These are phyloP conservation scores for Sclerotinia trifoliorum DNA, from an alignment of 2,329 filamentous ascomycete species.

Conservation along the genomic window DNA sequence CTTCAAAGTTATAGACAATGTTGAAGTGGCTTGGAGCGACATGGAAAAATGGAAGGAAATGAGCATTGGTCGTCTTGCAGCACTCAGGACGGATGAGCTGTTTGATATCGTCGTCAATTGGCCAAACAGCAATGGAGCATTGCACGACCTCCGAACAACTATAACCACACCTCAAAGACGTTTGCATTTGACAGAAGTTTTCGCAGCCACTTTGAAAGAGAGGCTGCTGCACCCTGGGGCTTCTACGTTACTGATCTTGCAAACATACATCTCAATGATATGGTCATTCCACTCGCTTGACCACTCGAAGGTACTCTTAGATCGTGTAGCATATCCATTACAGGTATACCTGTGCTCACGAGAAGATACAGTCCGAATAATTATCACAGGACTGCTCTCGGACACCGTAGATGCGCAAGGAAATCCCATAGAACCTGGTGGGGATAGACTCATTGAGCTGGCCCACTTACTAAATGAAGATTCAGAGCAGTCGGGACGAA, in stretches of 20 bases:
- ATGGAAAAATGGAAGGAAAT: slow-evolving; percentile 70
- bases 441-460: slow-evolving; percentile 62
- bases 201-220: slow-evolving; percentile 62
- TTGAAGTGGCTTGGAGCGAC: slow-evolving; percentile 51
- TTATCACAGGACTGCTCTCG: slow-evolving; percentile 71
- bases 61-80: slow-evolving; percentile 65
- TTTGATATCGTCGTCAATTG: slow-evolving; percentile 78
- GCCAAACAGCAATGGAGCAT: slow-evolving; percentile 68
- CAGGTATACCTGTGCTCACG: slow-evolving; percentile 74
- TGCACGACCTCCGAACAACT: slow-evolving; percentile 71
- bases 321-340: slow-evolving; percentile 69
- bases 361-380: slow-evolving; percentile 74
- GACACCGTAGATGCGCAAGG: slow-evolving; percentile 50
- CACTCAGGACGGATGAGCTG: slow-evolving; percentile 66
- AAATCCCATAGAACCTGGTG: slow-evolving; percentile 41
- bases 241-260: slow-evolving; percentile 72
- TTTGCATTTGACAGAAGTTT: slow-evolving; percentile 66
- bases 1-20: slow-evolving; percentile 44
- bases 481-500: slow-evolving; percentile 49
- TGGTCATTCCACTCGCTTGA: slow-evolving; percentile 73
- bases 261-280: slow-evolving; percentile 77
- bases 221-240: slow-evolving; percentile 72
- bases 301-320: slow-evolving; percentile 72
- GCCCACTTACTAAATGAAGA: slow-evolving; percentile 55
- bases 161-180: slow-evolving; percentile 68